Evolutionary conservation across 2,329 filamentous ascomycete genomes (phyloP).

Genomic region (Ophiostoma sp.): DNA sequence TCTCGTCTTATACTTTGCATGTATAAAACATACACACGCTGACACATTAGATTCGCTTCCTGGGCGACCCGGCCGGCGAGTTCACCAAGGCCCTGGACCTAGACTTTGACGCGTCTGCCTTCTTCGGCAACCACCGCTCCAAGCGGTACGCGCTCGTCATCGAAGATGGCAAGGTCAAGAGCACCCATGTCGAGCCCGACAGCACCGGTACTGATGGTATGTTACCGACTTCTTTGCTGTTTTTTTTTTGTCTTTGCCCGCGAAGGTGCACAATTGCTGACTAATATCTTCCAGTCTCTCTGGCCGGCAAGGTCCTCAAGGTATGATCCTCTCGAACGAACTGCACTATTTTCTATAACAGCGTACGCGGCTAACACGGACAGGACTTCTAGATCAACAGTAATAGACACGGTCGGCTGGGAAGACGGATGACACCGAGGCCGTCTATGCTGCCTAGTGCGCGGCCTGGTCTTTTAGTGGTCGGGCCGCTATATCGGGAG

Average conservation of each 20-base stretch:
- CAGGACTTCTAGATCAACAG: neutral
- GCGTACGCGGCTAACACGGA: neutral
- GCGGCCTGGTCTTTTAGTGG: neutral
- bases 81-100: slow-evolving; percentile 84
- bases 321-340: neutral
- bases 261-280: neutral
- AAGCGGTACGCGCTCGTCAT: slow-evolving; percentile 84
- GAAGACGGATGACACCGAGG: neutral
- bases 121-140: slow-evolving; percentile 77
- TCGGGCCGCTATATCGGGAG: neutral
- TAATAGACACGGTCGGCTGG: neutral
- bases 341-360: neutral
- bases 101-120: slow-evolving; percentile 68
- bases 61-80: slow-evolving; percentile 71
- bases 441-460: neutral
- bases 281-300: slow-evolving; percentile 39
- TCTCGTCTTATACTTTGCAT: neutral
- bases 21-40: neutral
- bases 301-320: slow-evolving; percentile 47
- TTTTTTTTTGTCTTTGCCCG: neutral
- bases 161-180: slow-evolving; percentile 78
- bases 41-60: slow-evolving; percentile 67
- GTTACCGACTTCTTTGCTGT: neutral
- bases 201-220: slow-evolving; percentile 65
- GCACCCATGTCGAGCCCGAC: slow-evolving; percentile 78